Percentiles rank a stretch among this genome's conserved stretches.
Conservation (phyloP, 2,329 filamentous ascomycete species). For the Colletotrichum truncatum region DNA sequence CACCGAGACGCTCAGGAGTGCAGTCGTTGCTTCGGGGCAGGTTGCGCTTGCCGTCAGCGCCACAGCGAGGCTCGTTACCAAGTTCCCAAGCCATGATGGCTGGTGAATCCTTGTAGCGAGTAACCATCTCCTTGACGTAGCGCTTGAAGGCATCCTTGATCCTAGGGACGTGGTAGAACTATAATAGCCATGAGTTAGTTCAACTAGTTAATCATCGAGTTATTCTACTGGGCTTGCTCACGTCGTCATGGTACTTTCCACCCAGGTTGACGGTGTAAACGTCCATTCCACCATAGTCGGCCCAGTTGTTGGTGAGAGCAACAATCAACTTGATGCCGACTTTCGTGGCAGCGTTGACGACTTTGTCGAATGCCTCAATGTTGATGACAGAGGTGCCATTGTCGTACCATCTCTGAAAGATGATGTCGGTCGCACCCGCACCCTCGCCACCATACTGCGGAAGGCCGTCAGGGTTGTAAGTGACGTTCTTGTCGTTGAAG, state of each 20-base stretch:
- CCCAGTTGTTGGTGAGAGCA: slow-evolving; percentile 63
- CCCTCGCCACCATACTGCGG: slow-evolving; percentile 62
- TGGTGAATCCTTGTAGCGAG: slow-evolving; percentile 64
- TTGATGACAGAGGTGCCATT: slow-evolving; percentile 57
- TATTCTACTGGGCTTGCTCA: too few species aligned
- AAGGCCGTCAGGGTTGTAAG: slow-evolving; percentile 52
- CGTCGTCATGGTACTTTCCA: slow-evolving; percentile 57
- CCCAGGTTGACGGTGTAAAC: slow-evolving; percentile 61
- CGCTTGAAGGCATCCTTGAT: slow-evolving; percentile 63
- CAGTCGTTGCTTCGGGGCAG: slow-evolving; percentile 51
- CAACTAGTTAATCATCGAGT: neutral
- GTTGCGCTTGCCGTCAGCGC: slow-evolving; percentile 54
- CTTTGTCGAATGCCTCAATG: slow-evolving; percentile 55
- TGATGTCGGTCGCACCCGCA: slow-evolving; percentile 52
- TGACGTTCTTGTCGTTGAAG: slow-evolving; percentile 65
- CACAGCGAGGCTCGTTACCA: slow-evolving; percentile 67
- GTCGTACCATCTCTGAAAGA: slow-evolving; percentile 54
- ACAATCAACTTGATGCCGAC: slow-evolving; percentile 60
- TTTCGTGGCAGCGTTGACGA: slow-evolving; percentile 56
- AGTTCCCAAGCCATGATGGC: slow-evolving; percentile 76
- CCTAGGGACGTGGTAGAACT: slow-evolving; percentile 58
- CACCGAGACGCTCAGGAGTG: slow-evolving; percentile 50
- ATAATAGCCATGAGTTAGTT: neutral
- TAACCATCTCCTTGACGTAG: slow-evolving; percentile 69
- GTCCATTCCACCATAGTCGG: slow-evolving; percentile 64